Evolutionary conservation across 2,329 filamentous ascomycete species (phyloP), one percentile per base, ranked within the genome.

Genomic region (Hypoxylon sp.): DNA sequence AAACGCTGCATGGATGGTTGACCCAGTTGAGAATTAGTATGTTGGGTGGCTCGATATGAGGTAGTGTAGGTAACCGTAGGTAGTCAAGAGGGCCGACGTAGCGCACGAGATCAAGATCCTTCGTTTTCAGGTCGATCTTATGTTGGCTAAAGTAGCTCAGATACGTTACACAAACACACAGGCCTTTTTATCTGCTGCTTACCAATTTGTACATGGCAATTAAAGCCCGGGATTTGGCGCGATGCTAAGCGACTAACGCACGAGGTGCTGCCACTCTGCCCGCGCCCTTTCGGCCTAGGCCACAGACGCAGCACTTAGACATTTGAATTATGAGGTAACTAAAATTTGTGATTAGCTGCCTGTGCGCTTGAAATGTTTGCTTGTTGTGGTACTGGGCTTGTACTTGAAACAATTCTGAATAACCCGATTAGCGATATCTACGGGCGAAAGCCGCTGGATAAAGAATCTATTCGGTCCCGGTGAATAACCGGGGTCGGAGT

Each of bases 401-500:
- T 58, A 63, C 32, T 46, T 61, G 59, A 58, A 63, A 68, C 62
- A 51, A 17, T 11, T 43, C 23, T 58, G 36, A 28, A 3, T 13
- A 51, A 48, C 48, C 19, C 14, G 25, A 21, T 23, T 32, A 48
- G 41, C 11, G 51, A 51, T 58, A 38, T 19, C 10, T 52, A 52
- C 23, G 49, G 55, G 25, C 25, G 52, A 55, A 59, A 10, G 25
- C 14, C 30, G 51, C 53, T 55, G 51, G 50, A 30, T 38, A 25
- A 52, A 52, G 53, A 57, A 49, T 21, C 25, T 11, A 53, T 36
- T 70, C 68, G 68, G 68, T 68, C 60, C 68, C 68, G 68, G 65
- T 58, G 32, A 34, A 30, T 48, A 41, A 43, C 14, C 43, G 49
- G 13, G n/a, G 32, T 64, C 46, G 21, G 45, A n/a, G 30, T 45